Base-by-base conservation (phyloP, 306 rosid species). In the Oemleria cerasiformis region DNA sequence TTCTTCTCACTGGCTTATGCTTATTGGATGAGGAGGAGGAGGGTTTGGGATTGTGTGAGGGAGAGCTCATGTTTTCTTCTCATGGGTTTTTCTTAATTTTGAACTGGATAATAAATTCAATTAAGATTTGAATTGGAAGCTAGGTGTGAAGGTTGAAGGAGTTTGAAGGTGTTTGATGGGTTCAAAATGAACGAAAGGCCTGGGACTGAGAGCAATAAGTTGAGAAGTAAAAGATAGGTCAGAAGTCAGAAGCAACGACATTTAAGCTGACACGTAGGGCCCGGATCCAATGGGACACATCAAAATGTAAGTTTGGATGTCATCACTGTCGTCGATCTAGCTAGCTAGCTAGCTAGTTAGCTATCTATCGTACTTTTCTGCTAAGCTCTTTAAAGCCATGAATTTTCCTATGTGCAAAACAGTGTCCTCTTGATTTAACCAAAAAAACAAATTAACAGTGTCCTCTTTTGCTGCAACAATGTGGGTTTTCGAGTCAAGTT, bases 251-350 rank as follows among this genome's bases (percentile, higher is more conserved):
- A 70, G 55, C 59, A 53, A 66, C 23, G 36, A 67, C 79, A 73
- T 86, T 72, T 73, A 67, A 14, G 74, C 47, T 67, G 86, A 83
- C 88, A 81, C 85, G 90, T 85, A 50, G 70, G 61, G 36, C 4
- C 36, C 36, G 66, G 47, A 71, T 70, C 41, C 30, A 76, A 75
- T 13, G 71, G 73, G 87, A 85, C 87, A 85, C 89, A 83, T 87
- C 86, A 74, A 77, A 34, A 49, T 70, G 56, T 15, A 57, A 25
- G 25, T 11, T 8, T 16, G 23, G 65, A 70, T 11, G 55, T 57
- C 65, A 34, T 57, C 42, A 30, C 43, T 6, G 64, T 59, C n/a
- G 36, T 30, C 3, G 36, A 30, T 30, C 36, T 30, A 30, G 36
- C 36, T 30, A 30, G 36, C 36, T 30, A 30, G 36, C 36, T n/a